These are phyloP conservation scores for Russula abietina DNA, from an alignment of 768 basidiomycete species.

Conservation along the genomic window DNA sequence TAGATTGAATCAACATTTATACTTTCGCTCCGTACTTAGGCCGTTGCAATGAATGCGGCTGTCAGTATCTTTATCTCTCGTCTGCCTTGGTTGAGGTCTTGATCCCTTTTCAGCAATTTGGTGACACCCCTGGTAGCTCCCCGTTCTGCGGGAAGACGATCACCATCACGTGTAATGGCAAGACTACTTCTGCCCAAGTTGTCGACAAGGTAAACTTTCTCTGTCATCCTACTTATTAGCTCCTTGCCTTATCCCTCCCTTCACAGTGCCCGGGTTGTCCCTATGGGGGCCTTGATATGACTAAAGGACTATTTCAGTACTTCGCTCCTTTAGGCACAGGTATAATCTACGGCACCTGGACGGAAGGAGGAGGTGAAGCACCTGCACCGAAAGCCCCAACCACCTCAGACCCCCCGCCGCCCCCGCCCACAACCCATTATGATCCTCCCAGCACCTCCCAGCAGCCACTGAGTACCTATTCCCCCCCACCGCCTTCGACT, in stretches of 20 bases:
- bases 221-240: not conserved
- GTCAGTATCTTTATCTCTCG: conserved; percentile 6
- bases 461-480: not conserved
- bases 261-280: conserved; percentile 39
- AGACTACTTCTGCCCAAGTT: conserved; percentile 50
- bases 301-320: conserved; percentile 39
- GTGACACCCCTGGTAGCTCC: conserved; percentile 25
- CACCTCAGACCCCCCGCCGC: not conserved
- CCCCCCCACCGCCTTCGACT: conserved; percentile 3
- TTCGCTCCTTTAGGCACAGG: conserved; percentile 35
- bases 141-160: conserved; percentile 58
- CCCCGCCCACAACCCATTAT: not conserved
- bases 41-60: conserved; percentile 11
- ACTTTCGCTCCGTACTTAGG: not conserved
- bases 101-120: conserved; percentile 41
- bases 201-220: conserved; percentile 49
- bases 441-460: not conserved
- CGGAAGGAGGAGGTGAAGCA: conserved; percentile 23
- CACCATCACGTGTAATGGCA: conserved; percentile 56
- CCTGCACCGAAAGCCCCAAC: not conserved
- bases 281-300: conserved; percentile 42
- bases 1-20: not conserved
- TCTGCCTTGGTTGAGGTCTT: not conserved
- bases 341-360: conserved; percentile 39
- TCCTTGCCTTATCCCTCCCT: not conserved